phyloP scores from a whole-genome alignment of 164 flowering plant species.

The Cinnamomum micranthum region DNA sequence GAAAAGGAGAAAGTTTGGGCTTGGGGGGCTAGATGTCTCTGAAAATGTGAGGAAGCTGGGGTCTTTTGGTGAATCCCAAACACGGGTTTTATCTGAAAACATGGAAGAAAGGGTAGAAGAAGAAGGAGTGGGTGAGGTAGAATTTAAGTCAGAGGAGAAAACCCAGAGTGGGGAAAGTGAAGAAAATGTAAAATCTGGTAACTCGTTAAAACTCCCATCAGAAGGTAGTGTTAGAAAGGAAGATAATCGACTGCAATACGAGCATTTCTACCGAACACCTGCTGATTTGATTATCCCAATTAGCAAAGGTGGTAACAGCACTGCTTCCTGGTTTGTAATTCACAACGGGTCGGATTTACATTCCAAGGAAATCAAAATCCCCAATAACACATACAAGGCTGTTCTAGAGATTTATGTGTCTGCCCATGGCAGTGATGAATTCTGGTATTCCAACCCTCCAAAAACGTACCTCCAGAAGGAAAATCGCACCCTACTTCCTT shows the following conservation, averaged over 20 bases:
- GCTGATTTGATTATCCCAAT: constrained; percentile 80
- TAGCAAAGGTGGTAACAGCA: constrained; percentile 26
- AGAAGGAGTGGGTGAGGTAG: too few relatives aligned
- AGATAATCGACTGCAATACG: too few relatives aligned
- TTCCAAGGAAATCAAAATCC: constrained; percentile 40
- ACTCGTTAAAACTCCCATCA: too few relatives aligned
- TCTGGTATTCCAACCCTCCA: constrained; percentile 92
- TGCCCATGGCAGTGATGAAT: constrained; percentile 76
- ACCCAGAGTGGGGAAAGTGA: too few relatives aligned
- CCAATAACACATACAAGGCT: constrained; percentile 40
- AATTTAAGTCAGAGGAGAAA: too few relatives aligned
- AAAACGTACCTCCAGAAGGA: constrained; percentile 47
- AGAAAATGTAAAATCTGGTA: too few relatives aligned
- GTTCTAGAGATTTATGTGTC: constrained; percentile 71
- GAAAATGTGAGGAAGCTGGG: background rate
- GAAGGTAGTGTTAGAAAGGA: too few relatives aligned
- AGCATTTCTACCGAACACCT: constrained; percentile 17
- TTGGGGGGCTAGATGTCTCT: background rate
- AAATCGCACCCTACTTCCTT: constrained; percentile 42
- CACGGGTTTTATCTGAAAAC: background rate
- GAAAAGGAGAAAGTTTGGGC: background rate
- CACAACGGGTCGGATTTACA: constrained; percentile 34
- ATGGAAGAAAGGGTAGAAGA: background rate
- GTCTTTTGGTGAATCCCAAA: background rate
- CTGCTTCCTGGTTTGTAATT: constrained; percentile 67